Evolutionary conservation across 2,329 filamentous ascomycete species (phyloP).

Genomic region (Fusarium metavorans): DNA sequence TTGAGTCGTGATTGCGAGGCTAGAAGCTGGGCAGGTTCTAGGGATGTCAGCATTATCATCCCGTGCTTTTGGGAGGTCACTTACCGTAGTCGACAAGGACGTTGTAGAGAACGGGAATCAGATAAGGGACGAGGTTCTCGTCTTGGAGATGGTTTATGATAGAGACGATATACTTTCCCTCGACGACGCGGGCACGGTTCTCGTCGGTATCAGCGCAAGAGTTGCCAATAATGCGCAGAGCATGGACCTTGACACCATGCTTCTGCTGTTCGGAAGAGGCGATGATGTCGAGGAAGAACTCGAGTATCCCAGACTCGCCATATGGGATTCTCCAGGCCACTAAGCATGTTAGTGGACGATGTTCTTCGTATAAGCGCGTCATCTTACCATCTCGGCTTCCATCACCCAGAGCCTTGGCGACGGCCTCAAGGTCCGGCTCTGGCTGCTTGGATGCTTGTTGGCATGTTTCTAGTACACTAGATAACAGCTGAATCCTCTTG

Average conservation of each 20-base stretch:
- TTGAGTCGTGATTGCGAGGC: conserved; percentile 66
- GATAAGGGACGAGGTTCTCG: conserved; percentile 62
- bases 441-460: conserved; percentile 56
- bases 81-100: conserved; percentile 73
- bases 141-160: conserved; percentile 63
- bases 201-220: conserved; percentile 73
- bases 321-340: conserved; percentile 68
- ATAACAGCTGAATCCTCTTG: conserved; percentile 49
- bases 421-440: conserved; percentile 53
- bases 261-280: conserved; percentile 50
- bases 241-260: conserved; percentile 63
- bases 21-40: conserved; percentile 69
- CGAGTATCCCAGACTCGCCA: conserved; percentile 68
- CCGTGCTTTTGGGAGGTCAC: not conserved
- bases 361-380: accelerated
- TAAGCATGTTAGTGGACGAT: conserved; percentile 43
- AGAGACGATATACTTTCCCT: conserved; percentile 58
- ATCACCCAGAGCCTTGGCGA: conserved; percentile 66
- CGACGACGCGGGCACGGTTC: conserved; percentile 68
- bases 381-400: conserved; percentile 66
- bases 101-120: conserved; percentile 72
- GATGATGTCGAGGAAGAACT: conserved; percentile 65
- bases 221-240: conserved; percentile 70
- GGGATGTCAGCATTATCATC: not conserved
- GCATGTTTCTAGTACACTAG: conserved; percentile 53